phyloP scores from a whole-genome alignment of 2,329 filamentous ascomycete genomes.

The Bipolaris bicolor region DNA sequence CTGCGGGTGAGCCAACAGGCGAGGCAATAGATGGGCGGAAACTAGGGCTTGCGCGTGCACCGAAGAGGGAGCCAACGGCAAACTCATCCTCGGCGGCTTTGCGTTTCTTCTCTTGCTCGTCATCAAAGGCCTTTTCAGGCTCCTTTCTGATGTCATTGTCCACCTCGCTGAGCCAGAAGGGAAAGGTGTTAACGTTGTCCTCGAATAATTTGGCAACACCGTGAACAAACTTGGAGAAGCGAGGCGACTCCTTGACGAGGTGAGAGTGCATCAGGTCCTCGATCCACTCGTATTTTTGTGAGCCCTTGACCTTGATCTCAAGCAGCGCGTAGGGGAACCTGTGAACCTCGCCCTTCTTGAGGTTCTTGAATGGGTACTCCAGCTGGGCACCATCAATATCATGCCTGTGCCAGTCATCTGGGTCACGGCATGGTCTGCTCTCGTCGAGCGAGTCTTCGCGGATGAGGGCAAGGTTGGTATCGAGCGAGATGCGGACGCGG shows the following conservation, averaged over 20 bases:
- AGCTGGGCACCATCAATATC: slow-evolving; percentile 86
- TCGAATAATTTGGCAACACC: slow-evolving; percentile 92
- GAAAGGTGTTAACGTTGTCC: slow-evolving; percentile 90
- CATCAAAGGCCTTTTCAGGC: slow-evolving; percentile 86
- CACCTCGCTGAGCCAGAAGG: slow-evolving; percentile 92
- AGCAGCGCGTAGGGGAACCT: slow-evolving; percentile 90
- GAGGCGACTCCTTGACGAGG: slow-evolving; percentile 84
- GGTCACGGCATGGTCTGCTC: slow-evolving; percentile 86
- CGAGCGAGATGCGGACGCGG: slow-evolving; percentile 87
- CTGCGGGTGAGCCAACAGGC: slow-evolving; percentile 67
- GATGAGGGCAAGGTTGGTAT: slow-evolving; percentile 90
- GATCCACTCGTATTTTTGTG: slow-evolving; percentile 82
- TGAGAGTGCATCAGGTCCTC: slow-evolving; percentile 92
- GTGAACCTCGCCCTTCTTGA: slow-evolving; percentile 89
- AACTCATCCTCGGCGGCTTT: slow-evolving; percentile 85
- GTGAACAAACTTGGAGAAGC: slow-evolving; percentile 97
- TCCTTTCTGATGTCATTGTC: slow-evolving; percentile 94
- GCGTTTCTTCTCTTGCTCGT: slow-evolving; percentile 83
- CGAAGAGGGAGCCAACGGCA: slow-evolving; percentile 86
- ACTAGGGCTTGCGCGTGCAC: slow-evolving; percentile 50
- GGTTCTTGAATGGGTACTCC: slow-evolving; percentile 83
- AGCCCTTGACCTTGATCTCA: slow-evolving; percentile 81
- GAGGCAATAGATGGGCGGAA: slow-evolving; percentile 66
- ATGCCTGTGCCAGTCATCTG: slow-evolving; percentile 84
- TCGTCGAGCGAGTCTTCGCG: slow-evolving; percentile 74